These are phyloP conservation scores for Phytopythium oedochilum DNA, from an alignment of 352 stramenopile genomes.

Conservation along the genomic window DNA sequence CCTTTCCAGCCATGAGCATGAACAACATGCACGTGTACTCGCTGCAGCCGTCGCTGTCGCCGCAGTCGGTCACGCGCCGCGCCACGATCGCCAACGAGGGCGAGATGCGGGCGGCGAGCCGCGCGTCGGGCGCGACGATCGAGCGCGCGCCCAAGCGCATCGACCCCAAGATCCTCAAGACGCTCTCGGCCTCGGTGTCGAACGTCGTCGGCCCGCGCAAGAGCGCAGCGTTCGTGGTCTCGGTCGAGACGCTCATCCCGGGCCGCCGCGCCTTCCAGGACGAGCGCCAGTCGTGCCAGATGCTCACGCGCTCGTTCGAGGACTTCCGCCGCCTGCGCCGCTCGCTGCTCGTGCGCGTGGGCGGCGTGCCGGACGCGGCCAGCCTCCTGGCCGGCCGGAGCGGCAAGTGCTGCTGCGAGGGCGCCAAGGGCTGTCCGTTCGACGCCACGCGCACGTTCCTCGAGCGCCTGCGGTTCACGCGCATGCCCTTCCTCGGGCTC, in stretches of 20 bases:
- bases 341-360: conserved; percentile 61
- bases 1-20: conserved; percentile 4
- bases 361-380: conserved; percentile 32
- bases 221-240: conserved; percentile 78
- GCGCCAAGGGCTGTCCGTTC: conserved; percentile 54
- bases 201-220: conserved; percentile 61
- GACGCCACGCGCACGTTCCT: conserved; percentile 68
- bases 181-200: conserved; percentile 68
- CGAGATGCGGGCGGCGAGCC: conserved; percentile 14
- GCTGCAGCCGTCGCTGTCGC: conserved; percentile 35
- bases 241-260: conserved; percentile 65
- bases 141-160: conserved; percentile 42
- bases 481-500: conserved; percentile 65
- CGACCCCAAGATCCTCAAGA: conserved; percentile 79
- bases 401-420: conserved; percentile 56
- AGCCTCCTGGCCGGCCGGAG: conserved; percentile 27
- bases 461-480: conserved; percentile 69
- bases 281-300: conserved; percentile 62
- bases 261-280: conserved; percentile 48
- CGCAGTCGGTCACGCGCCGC: conserved; percentile 31
- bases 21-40: conserved; percentile 30
- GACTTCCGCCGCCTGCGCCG: conserved; percentile 75
- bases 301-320: conserved; percentile 69
- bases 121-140: conserved; percentile 25
- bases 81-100: conserved; percentile 34